Evolutionary conservation across 768 basidiomycete genomes (phyloP).

Genomic region (Hydnum rufescens): DNA sequence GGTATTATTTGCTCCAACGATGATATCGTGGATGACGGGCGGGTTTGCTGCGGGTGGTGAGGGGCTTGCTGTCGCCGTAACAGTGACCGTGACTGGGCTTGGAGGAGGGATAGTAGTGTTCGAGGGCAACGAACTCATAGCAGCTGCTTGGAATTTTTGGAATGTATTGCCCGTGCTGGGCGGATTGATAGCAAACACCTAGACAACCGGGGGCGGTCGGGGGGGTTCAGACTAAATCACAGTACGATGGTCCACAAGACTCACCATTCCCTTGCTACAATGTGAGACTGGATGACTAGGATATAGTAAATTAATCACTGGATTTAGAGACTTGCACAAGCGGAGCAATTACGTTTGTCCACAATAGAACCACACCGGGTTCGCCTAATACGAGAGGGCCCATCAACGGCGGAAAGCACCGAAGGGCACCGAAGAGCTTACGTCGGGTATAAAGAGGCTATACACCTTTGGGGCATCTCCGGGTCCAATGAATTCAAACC

Average conservation of each 20-base stretch:
- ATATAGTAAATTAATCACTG: too few species aligned
- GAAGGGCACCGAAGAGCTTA: not conserved
- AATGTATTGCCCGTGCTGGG: conserved; percentile 8
- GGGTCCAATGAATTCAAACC: conserved; percentile 16
- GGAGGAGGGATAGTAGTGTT: not conserved
- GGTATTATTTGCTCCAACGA: conserved; percentile 7
- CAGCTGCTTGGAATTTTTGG: not conserved
- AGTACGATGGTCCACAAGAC: too few species aligned
- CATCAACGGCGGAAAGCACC: not conserved
- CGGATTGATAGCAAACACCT: conserved; percentile 11
- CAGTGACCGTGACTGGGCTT: not conserved
- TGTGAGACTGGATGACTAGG: too few species aligned
- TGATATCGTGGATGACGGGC: conserved; percentile 8
- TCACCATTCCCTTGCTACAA: conserved; percentile 10
- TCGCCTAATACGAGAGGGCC: conserved; percentile 1
- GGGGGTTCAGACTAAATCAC: too few species aligned
- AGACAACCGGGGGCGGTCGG: too few species aligned
- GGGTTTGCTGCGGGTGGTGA: conserved; percentile 1
- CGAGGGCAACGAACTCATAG: not conserved
- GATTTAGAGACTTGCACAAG: too few species aligned
- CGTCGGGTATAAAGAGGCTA: not conserved
- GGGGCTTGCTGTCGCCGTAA: conserved; percentile 2
- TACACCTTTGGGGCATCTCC: not conserved
- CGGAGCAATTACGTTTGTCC: too few species aligned
- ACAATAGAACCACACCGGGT: conserved; percentile 10